Evolutionary conservation across 345 rosid species (phyloP).

Genomic region (Citropsis articulata): DNA sequence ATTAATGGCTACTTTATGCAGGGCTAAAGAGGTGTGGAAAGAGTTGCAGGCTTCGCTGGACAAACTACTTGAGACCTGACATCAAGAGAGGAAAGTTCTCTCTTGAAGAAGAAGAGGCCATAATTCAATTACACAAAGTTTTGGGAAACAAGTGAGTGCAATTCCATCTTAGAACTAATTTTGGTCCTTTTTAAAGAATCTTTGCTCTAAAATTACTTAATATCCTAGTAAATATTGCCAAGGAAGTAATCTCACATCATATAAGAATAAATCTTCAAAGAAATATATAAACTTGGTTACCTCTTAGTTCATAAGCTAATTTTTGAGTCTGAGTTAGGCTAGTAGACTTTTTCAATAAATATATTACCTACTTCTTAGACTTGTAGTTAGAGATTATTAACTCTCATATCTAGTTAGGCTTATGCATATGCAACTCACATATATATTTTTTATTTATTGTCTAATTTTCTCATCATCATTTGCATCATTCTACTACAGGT

Average conservation of each 20-base stretch:
- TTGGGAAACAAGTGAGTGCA: constrained; percentile 72
- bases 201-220: too few species aligned
- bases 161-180: neutral
- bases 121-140: constrained; percentile 65
- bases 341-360: too few species aligned
- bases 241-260: too few species aligned
- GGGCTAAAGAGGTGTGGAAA: constrained; percentile 75
- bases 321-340: too few species aligned
- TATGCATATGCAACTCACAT: neutral
- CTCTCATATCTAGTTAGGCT: too few species aligned
- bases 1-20: constrained; percentile 12
- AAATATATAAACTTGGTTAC: too few species aligned
- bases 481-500: constrained; percentile 35
- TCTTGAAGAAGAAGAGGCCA: constrained; percentile 71
- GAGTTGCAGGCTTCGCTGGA: constrained; percentile 89
- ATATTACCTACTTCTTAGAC: too few species aligned
- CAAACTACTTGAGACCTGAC: constrained; percentile 82
- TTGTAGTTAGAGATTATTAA: too few species aligned
- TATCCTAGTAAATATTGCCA: too few species aligned
- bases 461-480: neutral
- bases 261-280: too few species aligned
- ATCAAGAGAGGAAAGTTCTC: constrained; percentile 81
- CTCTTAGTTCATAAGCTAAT: too few species aligned
- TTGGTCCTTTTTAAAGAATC: too few species aligned
- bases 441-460: constrained; percentile 2